Base-by-base conservation (phyloP, 768 basidiomycete genomes). In the Cantharellus anzutake region DNA sequence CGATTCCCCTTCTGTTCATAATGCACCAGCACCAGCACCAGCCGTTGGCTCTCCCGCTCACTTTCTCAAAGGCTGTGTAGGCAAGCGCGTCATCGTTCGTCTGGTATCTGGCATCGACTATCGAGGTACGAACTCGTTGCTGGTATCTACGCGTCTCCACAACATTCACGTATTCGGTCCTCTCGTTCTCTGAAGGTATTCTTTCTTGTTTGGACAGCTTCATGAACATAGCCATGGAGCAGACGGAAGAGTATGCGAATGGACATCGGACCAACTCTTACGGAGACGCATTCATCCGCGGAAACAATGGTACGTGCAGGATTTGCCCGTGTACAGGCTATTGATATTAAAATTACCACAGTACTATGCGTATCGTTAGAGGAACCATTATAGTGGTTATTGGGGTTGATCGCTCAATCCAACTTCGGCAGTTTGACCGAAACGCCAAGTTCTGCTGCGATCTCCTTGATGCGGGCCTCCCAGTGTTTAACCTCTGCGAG, bases 171-270 rank as follows among this genome's bases (percentile, higher is more conserved):
- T 61, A 14, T 29, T 5, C 41, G 5, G 41, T 57, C 29, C 20
- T 5, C 38, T 41, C 0, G 14, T 56, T 34, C 39, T 57, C 38
- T n/a, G 44, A 61, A 98, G 94, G 94, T 20, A 77, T 92, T 2
- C 73, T 99, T 11, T 93, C 91, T 2, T 98, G 96, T 67, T 77
- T 98, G 34, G 96, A 98, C 71, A 93, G 93, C 0, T 98, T 96
- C 71, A 98, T 99, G 96, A 98, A 98, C 72, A 94, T 98, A 56
- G 96, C 91, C 11, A 73, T 98, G 41, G 96, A 99, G 71, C 88
- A 96, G 70, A 96, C 93, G 2, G 91, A 96, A 71, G 96, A 99
- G 71, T 82, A 92, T 70, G 88, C 93, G 5, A 83, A 86, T 63
- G 92, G 92, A 2, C 66, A 71, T n/a, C 77, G 86, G 55, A 93